phyloP scores from a whole-genome alignment of 129 eudicot species.

The sunflower (Helianthus annuus) region DNA sequence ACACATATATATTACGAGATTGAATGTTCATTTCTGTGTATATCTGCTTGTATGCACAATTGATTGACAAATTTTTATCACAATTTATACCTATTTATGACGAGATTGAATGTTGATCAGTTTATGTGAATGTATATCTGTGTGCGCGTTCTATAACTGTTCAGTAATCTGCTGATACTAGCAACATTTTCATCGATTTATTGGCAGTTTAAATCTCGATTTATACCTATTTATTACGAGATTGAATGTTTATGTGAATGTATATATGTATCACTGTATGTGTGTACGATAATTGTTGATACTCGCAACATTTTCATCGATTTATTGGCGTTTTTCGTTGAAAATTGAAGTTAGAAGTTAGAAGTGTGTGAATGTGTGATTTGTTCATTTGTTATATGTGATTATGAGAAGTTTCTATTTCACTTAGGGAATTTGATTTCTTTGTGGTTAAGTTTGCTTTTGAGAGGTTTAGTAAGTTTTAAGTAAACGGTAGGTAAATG shows the following conservation, averaged over 20 bases:
- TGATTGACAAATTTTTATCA: no score
- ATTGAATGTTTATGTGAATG: no score
- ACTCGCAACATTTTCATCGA: no score
- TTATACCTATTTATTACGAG: no score
- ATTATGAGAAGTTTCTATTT: conserved; percentile 20
- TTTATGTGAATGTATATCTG: no score
- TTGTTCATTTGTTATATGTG: conserved; percentile 7
- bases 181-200: conserved; percentile 6
- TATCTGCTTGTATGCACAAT: conserved; percentile 4
- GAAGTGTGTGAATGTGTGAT: conserved; percentile 3
- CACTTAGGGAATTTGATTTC: conserved; percentile 24
- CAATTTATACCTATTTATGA: no score
- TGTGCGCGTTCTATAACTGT: no score
- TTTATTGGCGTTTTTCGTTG: no score
- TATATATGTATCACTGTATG: no score
- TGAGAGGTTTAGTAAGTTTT: conserved; percentile 31
- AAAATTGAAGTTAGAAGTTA: conserved; percentile 15
- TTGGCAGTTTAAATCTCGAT: not conserved
- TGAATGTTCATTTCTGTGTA: conserved; percentile 3
- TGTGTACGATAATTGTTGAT: no score
- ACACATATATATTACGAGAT: not conserved
- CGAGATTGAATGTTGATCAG: no score
- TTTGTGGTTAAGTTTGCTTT: conserved; percentile 31
- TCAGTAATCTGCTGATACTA: not conserved
- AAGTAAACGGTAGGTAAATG: conserved; percentile 34